These are phyloP conservation scores for Pneumocystis oryctolagi DNA, from an alignment of 1,139 yeast genomes.

Conservation along the genomic window DNA sequence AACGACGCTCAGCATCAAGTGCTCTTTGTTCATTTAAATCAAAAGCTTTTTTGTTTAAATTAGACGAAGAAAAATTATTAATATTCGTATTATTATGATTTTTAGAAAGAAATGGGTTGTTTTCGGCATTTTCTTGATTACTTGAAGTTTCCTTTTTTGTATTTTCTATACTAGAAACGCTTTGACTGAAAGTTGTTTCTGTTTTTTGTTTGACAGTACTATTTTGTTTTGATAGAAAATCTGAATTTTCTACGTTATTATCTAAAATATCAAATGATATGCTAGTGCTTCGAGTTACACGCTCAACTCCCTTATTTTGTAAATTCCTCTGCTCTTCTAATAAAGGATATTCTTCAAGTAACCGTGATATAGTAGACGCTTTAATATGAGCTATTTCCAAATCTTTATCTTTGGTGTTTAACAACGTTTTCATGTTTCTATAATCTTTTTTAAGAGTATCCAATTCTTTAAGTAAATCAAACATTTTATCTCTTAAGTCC, in stretches of 20 bases:
- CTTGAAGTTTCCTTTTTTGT: background rate
- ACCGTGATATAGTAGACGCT: slow-evolving; percentile 4
- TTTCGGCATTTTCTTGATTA: background rate
- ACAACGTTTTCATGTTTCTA: background rate
- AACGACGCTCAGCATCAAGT: slow-evolving; percentile 10
- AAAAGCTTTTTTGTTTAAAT: background rate
- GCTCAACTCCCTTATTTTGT: background rate
- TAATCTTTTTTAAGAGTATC: slow-evolving; percentile 5
- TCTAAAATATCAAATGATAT: background rate
- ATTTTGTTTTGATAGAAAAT: background rate
- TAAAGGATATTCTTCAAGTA: background rate
- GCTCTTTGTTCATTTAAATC: slow-evolving; percentile 9
- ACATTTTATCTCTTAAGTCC: slow-evolving; percentile 5
- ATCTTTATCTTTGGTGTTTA: slow-evolving; percentile 1
- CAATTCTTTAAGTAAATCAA: slow-evolving; percentile 3
- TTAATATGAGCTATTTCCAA: slow-evolving; percentile 8
- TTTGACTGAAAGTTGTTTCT: background rate
- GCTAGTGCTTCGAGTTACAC: background rate
- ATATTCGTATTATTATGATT: background rate
- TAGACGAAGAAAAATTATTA: background rate
- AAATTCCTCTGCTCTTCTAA: background rate
- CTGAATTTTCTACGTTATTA: background rate
- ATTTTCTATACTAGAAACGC: background rate
- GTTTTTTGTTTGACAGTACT: background rate
- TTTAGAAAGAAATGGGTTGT: background rate